Percentiles rank a stretch among this genome's conserved stretches.
phyloP scores from a whole-genome alignment of 805 yeast genomes.

The Ogataea methanolica region DNA sequence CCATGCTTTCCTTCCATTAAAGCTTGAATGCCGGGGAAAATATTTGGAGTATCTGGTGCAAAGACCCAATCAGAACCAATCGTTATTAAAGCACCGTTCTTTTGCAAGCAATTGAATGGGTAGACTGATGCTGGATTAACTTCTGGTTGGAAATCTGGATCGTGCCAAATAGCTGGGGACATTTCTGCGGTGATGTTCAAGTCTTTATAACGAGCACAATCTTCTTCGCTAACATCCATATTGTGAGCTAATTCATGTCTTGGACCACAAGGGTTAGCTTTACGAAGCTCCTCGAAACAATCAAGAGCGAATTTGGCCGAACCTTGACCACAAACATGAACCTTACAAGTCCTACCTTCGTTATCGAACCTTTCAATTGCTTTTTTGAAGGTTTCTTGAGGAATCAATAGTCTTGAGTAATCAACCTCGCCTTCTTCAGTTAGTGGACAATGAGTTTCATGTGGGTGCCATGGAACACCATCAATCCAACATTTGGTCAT shows the following conservation, averaged over 20 bases:
- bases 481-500: conserved; percentile 24
- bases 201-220: conserved; percentile 18
- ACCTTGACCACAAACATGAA: conserved; percentile 24
- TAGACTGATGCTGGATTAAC: conserved; percentile 23
- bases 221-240: conserved; percentile 23
- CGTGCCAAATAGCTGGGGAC: conserved; percentile 26
- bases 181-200: conserved; percentile 26
- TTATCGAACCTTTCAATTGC: conserved; percentile 21
- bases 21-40: conserved; percentile 25
- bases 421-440: conserved; percentile 16
- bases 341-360: conserved; percentile 23
- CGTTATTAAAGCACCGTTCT: conserved; percentile 22
- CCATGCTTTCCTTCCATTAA: conserved; percentile 25
- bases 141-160: conserved; percentile 25
- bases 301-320: conserved; percentile 23
- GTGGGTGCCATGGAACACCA: conserved; percentile 26
- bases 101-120: conserved; percentile 21
- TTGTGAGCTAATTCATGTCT: conserved; percentile 26
- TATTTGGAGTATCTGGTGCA: conserved; percentile 26
- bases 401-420: conserved; percentile 18
- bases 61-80: conserved; percentile 27
- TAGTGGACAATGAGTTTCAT: conserved; percentile 21
- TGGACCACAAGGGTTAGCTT: conserved; percentile 20
- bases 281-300: conserved; percentile 23
- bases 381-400: conserved; percentile 24